These are phyloP conservation scores for Boletus tomentosulus DNA, from an alignment of 768 basidiomycete genomes.

Conservation along the genomic window DNA sequence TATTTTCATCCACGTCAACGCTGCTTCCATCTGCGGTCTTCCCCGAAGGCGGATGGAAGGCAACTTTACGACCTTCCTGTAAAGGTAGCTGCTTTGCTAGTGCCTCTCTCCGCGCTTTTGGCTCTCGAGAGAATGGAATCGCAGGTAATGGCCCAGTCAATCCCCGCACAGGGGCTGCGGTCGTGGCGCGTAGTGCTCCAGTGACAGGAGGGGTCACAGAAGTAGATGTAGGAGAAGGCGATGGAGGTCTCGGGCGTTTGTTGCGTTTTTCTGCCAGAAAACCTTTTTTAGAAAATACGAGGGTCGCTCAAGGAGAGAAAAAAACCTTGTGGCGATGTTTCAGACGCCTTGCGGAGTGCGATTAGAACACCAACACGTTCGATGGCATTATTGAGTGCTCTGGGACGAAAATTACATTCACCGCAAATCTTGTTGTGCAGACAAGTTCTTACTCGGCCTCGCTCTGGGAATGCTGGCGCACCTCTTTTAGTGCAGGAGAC, in stretches of 20 bases:
- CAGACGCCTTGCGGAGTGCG: slow-evolving; percentile 69
- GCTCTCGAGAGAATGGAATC: slow-evolving; percentile 56
- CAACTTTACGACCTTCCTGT: slow-evolving; percentile 73
- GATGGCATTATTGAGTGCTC: slow-evolving; percentile 67
- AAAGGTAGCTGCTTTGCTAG: slow-evolving; percentile 61
- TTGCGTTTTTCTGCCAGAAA: slow-evolving; percentile 59
- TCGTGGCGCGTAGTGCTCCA: slow-evolving; percentile 14
- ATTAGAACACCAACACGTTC: slow-evolving; percentile 68
- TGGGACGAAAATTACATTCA: slow-evolving; percentile 28
- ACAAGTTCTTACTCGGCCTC: slow-evolving; percentile 55
- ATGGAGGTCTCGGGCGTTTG: slow-evolving; percentile 69
- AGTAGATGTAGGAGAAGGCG: slow-evolving; percentile 57
- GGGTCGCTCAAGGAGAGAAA: not conserved
- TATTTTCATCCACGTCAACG: slow-evolving; percentile 45
- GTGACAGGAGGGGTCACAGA: slow-evolving; percentile 32
- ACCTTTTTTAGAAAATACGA: slow-evolving; percentile 1
- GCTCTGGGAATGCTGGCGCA: slow-evolving; percentile 52
- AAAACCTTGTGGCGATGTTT: slow-evolving; percentile 53
- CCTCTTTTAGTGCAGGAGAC: slow-evolving; percentile 54
- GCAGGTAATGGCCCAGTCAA: slow-evolving; percentile 55
- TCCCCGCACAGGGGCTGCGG: slow-evolving; percentile 35
- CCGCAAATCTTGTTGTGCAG: not conserved
- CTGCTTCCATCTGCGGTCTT: slow-evolving; percentile 49
- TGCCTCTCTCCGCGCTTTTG: slow-evolving; percentile 63
- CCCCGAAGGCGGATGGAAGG: slow-evolving; percentile 66